Evolutionary conservation across 768 basidiomycete genomes (phyloP).

Genomic region (Auricularia auricula-judae): DNA sequence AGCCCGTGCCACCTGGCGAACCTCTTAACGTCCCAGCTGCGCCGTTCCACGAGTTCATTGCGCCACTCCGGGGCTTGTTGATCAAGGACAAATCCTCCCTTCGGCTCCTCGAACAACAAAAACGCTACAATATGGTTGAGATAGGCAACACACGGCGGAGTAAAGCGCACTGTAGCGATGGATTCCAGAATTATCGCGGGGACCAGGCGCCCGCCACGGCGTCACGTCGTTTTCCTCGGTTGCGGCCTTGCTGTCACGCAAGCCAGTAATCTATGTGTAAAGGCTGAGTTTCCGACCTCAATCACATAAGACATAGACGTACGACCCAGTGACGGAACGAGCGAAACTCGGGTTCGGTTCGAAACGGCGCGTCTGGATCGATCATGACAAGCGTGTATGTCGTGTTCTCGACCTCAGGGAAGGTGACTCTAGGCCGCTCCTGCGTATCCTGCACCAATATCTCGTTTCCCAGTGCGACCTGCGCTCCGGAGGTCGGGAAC

Average conservation of each 20-base stretch:
- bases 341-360: slow-evolving; percentile 34
- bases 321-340: slow-evolving; percentile 52
- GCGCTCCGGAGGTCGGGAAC: slow-evolving; percentile 22
- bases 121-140: slow-evolving; percentile 26
- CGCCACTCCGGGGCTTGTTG: slow-evolving; percentile 35
- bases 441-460: slow-evolving; percentile 27
- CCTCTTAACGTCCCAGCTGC: slow-evolving; percentile 41
- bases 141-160: slow-evolving; percentile 4
- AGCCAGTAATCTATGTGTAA: not conserved
- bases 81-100: slow-evolving; percentile 28
- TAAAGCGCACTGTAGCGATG: slow-evolving; percentile 44
- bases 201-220: slow-evolving; percentile 46
- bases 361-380: slow-evolving; percentile 49
- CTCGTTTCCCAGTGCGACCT: slow-evolving; percentile 28
- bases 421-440: slow-evolving; percentile 39
- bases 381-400: slow-evolving; percentile 46
- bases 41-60: slow-evolving; percentile 31
- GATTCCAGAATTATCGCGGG: slow-evolving; percentile 38
- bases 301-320: not conserved
- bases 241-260: not conserved
- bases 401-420: slow-evolving; percentile 29
- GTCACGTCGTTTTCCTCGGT: slow-evolving; percentile 18
- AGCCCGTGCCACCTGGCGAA: slow-evolving; percentile 44
- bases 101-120: slow-evolving; percentile 51
- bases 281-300: no score